Evolutionary conservation across 176 grass and related monocot genomes (phyloP), one percentile per base, ranked within the genome.

Genomic region (Otatea glauca): DNA sequence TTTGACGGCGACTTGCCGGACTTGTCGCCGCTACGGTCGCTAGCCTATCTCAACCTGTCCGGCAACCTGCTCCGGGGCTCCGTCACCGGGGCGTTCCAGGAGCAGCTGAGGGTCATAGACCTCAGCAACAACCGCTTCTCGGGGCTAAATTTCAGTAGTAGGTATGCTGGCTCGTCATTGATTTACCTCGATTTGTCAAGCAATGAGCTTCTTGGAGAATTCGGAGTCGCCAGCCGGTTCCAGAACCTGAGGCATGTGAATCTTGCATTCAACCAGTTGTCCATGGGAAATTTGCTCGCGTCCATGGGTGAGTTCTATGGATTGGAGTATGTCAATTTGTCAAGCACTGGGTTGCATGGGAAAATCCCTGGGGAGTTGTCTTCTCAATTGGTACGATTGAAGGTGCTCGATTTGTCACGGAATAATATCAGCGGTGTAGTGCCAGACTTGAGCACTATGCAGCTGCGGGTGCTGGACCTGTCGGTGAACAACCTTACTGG

Each of bases 401-500:
- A 89, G 85, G 90, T 85, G 43, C 77, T 99, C 18, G 96, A 99
- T 92, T 87, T 99, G 47, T 99, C 96, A 17, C 74, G 72, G 73
- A 99, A 99, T 59, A 85, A 94, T 80, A 87, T 99, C 62, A 90
- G 72, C 0, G 91, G 89, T 7, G 53, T 91, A 41, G 86, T 99
- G 70, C 93, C 89, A 0, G 89, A 96, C 74, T 84, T 99, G 79
- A 92, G 89, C 70, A 58, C 43, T 3, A 49, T 86, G 71, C 20
- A 6, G 27, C 78, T 99, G 8, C 83, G 65, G 68, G 83, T 92
- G 55, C 76, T 99, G n/a, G 93, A 99, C 82, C 79, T 95, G 84
- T 99, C 96, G 0, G 56, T 91, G 58, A 99, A 99, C 89, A 99
- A 96, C 84, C 93, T 99, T 66, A 96, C 93, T 0, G 93, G 96